A percentile compares a stretch with the other conserved stretches of the same genome.
phyloP scores from a whole-genome alignment of 352 stramenopile genomes.

The Globisporangium splendens region DNA sequence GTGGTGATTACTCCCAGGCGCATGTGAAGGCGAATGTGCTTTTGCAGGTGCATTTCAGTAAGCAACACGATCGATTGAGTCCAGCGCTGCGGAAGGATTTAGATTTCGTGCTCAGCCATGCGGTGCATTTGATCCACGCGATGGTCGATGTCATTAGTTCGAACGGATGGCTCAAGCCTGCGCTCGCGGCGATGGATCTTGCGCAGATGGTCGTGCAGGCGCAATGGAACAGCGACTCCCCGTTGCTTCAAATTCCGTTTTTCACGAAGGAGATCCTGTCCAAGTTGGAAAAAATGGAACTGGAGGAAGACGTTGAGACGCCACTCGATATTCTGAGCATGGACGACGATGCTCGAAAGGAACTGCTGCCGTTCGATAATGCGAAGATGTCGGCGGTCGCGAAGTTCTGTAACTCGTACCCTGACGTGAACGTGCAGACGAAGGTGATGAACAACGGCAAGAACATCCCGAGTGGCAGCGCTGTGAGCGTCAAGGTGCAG shows the following conservation, averaged over 20 bases:
- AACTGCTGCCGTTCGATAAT: slow-evolving; percentile 88
- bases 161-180: slow-evolving; percentile 98
- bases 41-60: slow-evolving; percentile 96
- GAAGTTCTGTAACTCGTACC: slow-evolving; percentile 99
- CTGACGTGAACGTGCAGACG: slow-evolving; percentile 96
- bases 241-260: slow-evolving; percentile 96
- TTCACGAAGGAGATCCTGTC: slow-evolving; percentile 91
- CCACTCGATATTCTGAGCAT: slow-evolving; percentile 88
- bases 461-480: slow-evolving; percentile 88
- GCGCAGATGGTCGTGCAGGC: slow-evolving; percentile 99
- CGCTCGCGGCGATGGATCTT: slow-evolving; percentile 98
- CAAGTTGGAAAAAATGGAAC: slow-evolving; percentile 45
- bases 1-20: slow-evolving; percentile 89
- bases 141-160: slow-evolving; percentile 99
- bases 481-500: slow-evolving; percentile 85
- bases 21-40: slow-evolving; percentile 97
- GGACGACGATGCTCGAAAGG: slow-evolving; percentile 89
- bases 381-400: slow-evolving; percentile 96
- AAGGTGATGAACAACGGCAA: slow-evolving; percentile 89
- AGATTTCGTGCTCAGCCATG: slow-evolving; percentile 87
- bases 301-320: slow-evolving; percentile 76
- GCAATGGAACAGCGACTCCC: slow-evolving; percentile 97
- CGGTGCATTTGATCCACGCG: slow-evolving; percentile 94
- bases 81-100: slow-evolving; percentile 92
- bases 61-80: slow-evolving; percentile 87